phyloP scores from a whole-genome alignment of 148 eudicot species.

The Persicaria maculosa region DNA sequence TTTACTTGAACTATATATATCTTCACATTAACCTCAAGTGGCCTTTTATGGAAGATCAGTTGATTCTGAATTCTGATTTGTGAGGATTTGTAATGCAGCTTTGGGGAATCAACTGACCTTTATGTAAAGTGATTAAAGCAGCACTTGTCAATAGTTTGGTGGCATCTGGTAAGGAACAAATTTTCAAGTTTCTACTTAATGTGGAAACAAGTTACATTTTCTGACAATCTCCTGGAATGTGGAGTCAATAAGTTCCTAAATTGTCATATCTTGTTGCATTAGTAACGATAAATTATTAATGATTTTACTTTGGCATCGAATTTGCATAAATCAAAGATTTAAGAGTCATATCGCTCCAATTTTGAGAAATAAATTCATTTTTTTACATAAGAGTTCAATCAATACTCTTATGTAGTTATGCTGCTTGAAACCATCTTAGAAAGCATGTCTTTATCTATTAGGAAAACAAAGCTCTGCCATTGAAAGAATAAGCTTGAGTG shows the following conservation, averaged over 20 bases:
- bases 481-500: not conserved
- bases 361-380: not conserved
- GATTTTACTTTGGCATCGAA: conserved; percentile 3
- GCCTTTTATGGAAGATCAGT: conserved; percentile 7
- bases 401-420: not conserved
- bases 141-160: conserved; percentile 16
- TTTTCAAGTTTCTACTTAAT: conserved; percentile 14
- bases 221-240: conserved; percentile 18
- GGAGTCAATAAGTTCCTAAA: conserved; percentile 6
- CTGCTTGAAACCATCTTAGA: not conserved
- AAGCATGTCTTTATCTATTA: not conserved
- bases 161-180: not conserved
- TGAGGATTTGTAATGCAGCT: not conserved
- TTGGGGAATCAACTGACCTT: conserved; percentile 2
- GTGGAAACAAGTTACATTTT: conserved; percentile 12
- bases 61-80: conserved; percentile 2
- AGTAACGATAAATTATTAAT: not conserved
- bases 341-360: not conserved
- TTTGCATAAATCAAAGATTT: not conserved
- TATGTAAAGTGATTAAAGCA: conserved; percentile 16
- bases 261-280: not conserved
- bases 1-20: not conserved
- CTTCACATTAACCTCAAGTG: not conserved
- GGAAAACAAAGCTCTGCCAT: not conserved
- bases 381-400: not conserved